Conservation (phyloP, 306 rosid genomes). For the Morella rubra region DNA sequence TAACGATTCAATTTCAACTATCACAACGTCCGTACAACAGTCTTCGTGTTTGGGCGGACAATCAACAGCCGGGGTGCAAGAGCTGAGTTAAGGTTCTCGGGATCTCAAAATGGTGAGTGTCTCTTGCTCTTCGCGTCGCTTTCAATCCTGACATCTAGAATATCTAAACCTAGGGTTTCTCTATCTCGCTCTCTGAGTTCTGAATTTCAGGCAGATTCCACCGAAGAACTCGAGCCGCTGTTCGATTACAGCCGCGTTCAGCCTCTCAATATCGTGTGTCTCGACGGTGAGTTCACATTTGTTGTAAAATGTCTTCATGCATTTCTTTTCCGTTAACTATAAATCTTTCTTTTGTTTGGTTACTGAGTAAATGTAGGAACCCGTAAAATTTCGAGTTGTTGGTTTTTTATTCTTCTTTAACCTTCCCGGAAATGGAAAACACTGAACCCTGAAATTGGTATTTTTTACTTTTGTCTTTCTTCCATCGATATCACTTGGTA, state of each 20-base stretch:
- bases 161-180: slow-evolving; percentile 19
- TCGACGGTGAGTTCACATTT: slow-evolving; percentile 51
- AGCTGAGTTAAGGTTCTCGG: not conserved
- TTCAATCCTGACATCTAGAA: not conserved
- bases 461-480: not conserved
- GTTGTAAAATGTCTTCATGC: not conserved
- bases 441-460: slow-evolving; percentile 3
- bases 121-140: not conserved
- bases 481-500: not conserved
- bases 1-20: not conserved
- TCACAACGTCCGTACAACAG: not conserved
- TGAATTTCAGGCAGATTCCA: slow-evolving; percentile 45
- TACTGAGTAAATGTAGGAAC: not conserved
- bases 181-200: not conserved
- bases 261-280: slow-evolving; percentile 37
- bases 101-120: slow-evolving; percentile 29
- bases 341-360: not conserved
- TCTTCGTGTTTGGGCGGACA: not conserved
- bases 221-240: slow-evolving; percentile 81
- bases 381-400: not conserved
- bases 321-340: not conserved
- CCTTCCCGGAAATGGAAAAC: not conserved
- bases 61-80: not conserved
- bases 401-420: not conserved
- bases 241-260: slow-evolving; percentile 87